A percentile compares a stretch with the other conserved stretches of the same genome.
These are phyloP conservation scores for Cladosporium austrohemisphaericum DNA, from an alignment of 2,329 filamentous ascomycete species.

Conservation along the genomic window DNA sequence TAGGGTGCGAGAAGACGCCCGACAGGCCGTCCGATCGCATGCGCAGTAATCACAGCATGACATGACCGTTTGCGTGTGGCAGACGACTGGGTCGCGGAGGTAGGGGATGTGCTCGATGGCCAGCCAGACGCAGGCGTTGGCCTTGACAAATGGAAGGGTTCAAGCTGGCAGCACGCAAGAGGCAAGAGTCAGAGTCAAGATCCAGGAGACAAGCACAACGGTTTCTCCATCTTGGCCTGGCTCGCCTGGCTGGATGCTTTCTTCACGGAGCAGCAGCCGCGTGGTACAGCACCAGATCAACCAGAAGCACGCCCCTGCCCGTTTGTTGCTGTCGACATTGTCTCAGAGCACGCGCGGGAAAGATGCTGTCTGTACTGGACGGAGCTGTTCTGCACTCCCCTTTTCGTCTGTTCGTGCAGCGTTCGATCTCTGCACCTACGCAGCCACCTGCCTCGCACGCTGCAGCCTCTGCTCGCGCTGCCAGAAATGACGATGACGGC, in stretches of 20 bases:
- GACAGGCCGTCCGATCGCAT: no score
- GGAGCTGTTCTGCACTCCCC: background rate
- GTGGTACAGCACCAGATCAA: background rate
- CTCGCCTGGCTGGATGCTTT: background rate
- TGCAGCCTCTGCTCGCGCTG: constrained; percentile 1
- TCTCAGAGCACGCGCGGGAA: constrained; percentile 1
- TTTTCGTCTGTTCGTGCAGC: no score
- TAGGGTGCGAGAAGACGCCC: background rate
- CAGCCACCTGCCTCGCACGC: background rate
- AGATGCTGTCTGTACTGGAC: background rate
- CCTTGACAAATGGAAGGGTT: background rate
- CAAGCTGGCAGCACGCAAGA: background rate
- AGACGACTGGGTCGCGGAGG: constrained; percentile 2
- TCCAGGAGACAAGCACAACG: constrained; percentile 2
- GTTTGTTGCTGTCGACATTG: no score
- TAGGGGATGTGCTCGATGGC: background rate
- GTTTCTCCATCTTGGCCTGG: background rate
- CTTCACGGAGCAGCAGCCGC: constrained; percentile 5
- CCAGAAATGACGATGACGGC: constrained; percentile 4
- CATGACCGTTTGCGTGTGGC: background rate
- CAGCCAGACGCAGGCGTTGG: background rate
- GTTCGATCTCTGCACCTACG: no score
- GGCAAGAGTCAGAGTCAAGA: background rate
- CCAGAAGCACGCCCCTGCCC: background rate
- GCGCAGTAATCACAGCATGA: no score